Conservation (phyloP, 1,139 yeast genomes). For the Yamadazyma triangularis region DNA sequence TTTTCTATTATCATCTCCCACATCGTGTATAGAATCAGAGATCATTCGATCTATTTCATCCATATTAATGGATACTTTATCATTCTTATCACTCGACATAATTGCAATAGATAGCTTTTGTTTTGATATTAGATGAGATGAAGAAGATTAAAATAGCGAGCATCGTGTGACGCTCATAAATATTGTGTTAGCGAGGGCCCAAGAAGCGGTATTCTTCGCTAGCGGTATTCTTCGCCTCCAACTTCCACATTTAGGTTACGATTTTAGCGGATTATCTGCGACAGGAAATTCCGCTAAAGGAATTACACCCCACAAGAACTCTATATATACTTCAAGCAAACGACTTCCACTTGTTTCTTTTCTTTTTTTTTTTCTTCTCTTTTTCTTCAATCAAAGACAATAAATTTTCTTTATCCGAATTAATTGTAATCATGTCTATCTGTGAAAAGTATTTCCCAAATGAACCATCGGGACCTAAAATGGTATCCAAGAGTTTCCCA, state of each 20-base stretch:
- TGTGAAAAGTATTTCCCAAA: slow-evolving; percentile 56
- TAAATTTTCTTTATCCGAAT: not conserved
- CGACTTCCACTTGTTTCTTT: not conserved
- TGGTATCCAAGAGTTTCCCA: slow-evolving; percentile 50
- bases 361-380: not conserved
- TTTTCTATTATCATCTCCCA: too few relatives aligned
- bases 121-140: slow-evolving; percentile 1
- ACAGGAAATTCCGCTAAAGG: too few relatives aligned
- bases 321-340: too few relatives aligned
- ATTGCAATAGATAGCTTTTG: slow-evolving; percentile 6
- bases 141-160: too few relatives aligned
- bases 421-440: slow-evolving; percentile 25
- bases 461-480: slow-evolving; percentile 60
- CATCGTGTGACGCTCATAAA: too few relatives aligned
- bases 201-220: too few relatives aligned
- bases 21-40: slow-evolving; percentile 8
- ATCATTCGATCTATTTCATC: slow-evolving; percentile 11
- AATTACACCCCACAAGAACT: too few relatives aligned
- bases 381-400: not conserved
- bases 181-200: too few relatives aligned
- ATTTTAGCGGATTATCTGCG: too few relatives aligned
- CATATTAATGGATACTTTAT: slow-evolving; percentile 9
- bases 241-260: too few relatives aligned
- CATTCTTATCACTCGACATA: slow-evolving; percentile 1
- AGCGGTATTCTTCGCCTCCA: too few relatives aligned